phyloP scores from a whole-genome alignment of 2,329 filamentous ascomycete species.

The Stylonectria norvegica region DNA sequence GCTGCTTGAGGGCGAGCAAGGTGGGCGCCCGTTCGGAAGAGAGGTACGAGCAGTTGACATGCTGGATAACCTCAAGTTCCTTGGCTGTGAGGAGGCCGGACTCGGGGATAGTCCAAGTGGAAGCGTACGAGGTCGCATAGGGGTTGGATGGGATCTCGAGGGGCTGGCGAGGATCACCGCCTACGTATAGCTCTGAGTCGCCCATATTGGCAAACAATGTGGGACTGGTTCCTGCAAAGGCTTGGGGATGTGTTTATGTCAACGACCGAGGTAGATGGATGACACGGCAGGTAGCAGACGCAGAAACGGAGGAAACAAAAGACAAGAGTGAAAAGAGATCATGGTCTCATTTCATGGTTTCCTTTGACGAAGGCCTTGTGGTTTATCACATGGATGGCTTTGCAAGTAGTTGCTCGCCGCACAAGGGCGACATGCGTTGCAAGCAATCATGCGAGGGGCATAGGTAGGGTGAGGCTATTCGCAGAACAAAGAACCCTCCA shows the following conservation, averaged over 20 bases:
- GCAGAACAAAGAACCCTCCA: slow-evolving; percentile 21
- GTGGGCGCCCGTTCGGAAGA: slow-evolving; percentile 53
- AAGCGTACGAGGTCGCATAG: slow-evolving; percentile 28
- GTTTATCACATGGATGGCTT: not conserved
- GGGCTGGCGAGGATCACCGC: slow-evolving; percentile 1
- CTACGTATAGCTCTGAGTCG: slow-evolving; percentile 1
- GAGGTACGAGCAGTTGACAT: slow-evolving; percentile 57
- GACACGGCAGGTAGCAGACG: not conserved
- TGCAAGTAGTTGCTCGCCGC: not conserved
- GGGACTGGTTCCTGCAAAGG: not conserved
- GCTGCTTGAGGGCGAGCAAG: slow-evolving; percentile 56
- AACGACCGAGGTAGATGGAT: not conserved
- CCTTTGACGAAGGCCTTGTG: not conserved
- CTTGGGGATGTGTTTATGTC: not conserved
- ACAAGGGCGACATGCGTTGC: not conserved
- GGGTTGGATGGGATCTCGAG: slow-evolving; percentile 23
- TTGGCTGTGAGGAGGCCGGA: slow-evolving; percentile 17
- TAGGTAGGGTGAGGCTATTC: slow-evolving; percentile 4
- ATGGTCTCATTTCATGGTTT: not conserved
- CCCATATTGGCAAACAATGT: slow-evolving; percentile 9
- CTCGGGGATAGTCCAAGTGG: slow-evolving; percentile 21
- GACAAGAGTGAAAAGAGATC: not conserved
- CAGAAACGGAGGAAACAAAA: not conserved
- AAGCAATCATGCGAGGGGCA: not conserved
- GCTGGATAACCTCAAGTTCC: slow-evolving; percentile 28